Evolutionary conservation across 495 filamentous ascomycete species (phyloP).

Genomic region (Annulohypoxylon stygium): DNA sequence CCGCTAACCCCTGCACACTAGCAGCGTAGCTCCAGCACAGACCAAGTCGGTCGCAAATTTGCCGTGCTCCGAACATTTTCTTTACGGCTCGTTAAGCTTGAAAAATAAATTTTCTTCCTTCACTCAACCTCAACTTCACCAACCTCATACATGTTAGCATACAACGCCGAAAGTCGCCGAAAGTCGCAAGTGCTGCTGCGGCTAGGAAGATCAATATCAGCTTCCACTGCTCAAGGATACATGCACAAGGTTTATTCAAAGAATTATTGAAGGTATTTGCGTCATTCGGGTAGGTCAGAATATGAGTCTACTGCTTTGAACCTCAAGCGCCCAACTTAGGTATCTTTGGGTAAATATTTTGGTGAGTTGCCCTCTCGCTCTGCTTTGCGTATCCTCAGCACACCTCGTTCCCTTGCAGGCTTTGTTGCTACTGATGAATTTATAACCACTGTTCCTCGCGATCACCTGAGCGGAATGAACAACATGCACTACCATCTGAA

Average conservation of each 20-base stretch:
- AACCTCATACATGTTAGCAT: not conserved
- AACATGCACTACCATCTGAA: conserved; percentile 99
- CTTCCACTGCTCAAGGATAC: not conserved
- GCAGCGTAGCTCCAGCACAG: conserved; percentile 44
- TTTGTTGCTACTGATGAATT: conserved; percentile 50
- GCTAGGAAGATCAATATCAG: not conserved
- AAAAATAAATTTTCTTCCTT: conserved; percentile 39
- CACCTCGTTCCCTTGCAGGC: conserved; percentile 8
- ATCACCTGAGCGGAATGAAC: conserved; percentile 91
- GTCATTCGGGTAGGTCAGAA: not conserved
- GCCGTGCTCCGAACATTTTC: conserved; percentile 35
- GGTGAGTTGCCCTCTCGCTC: conserved; percentile 22
- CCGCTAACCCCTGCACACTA: conserved; percentile 20
- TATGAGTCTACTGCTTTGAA: not conserved
- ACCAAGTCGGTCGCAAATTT: conserved; percentile 22
- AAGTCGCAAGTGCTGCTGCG: not conserved
- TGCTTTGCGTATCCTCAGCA: conserved; percentile 2
- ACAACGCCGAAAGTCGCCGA: not conserved
- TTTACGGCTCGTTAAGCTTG: conserved; percentile 11
- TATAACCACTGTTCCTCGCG: conserved; percentile 67
- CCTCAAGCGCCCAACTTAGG: not conserved
- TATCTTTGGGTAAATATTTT: conserved; percentile 8
- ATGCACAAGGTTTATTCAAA: not conserved
- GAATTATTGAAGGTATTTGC: not conserved
- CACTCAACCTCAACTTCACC: not conserved